Conservation (phyloP, 768 basidiomycete species). For the Boletus rubroflammeus region DNA sequence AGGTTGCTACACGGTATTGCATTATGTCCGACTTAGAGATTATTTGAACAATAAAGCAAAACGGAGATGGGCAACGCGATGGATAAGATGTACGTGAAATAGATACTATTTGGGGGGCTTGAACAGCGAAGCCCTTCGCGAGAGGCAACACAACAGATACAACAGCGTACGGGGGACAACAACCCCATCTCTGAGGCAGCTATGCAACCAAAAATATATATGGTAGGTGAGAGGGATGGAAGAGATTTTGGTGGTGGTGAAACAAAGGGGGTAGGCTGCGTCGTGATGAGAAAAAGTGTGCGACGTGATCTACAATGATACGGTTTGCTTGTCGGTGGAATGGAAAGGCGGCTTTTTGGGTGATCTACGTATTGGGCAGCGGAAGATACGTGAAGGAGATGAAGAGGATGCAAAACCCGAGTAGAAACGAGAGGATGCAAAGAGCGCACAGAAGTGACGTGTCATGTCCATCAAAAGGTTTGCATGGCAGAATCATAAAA, state of each 20-base stretch:
- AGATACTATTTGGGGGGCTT: conserved; percentile 41
- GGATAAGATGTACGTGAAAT: conserved; percentile 3
- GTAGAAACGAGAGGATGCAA: conserved; percentile 8
- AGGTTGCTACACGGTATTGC: background rate
- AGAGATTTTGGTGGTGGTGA: background rate
- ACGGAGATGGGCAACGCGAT: background rate
- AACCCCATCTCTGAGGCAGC: conserved; percentile 13
- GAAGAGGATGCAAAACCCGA: background rate
- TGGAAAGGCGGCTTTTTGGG: conserved; percentile 10
- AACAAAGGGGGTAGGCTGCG: background rate
- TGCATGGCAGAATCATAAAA: conserved; percentile 38
- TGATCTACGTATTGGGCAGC: conserved; percentile 18
- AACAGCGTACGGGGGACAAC: conserved; percentile 13
- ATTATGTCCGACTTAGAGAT: background rate
- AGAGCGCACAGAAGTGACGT: background rate
- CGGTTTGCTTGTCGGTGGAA: conserved; percentile 5
- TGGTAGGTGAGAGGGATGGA: conserved; percentile 21
- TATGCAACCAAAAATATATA: conserved; percentile 32
- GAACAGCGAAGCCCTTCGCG: conserved; percentile 50
- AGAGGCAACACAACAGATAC: conserved; percentile 26
- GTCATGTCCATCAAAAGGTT: conserved; percentile 23
- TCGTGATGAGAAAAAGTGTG: conserved; percentile 5
- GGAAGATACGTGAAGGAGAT: background rate
- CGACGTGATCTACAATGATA: conserved; percentile 17
- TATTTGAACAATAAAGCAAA: background rate